phyloP scores from a whole-genome alignment of 495 filamentous ascomycete genomes.

The Penicillium bovifimosum region DNA sequence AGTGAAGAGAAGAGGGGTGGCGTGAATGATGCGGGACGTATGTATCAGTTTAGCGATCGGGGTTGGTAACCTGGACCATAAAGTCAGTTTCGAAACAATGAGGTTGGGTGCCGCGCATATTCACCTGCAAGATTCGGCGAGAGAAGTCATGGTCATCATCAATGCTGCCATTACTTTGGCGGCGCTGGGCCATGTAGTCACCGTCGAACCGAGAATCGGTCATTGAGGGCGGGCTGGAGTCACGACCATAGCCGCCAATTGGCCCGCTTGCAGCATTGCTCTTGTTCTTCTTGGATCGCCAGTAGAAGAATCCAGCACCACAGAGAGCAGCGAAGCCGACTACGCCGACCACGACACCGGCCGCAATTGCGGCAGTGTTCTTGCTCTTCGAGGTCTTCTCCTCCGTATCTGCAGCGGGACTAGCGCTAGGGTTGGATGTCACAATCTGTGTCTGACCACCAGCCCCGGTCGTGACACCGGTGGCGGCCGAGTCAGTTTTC shows the following conservation, averaged over 20 bases:
- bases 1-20: conserved; percentile 1
- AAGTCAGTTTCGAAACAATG: conserved; percentile 1
- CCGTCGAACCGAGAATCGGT: conserved; percentile 85
- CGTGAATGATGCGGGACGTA: neutral
- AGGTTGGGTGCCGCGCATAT: conserved; percentile 12
- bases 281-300: conserved; percentile 67
- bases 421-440: conserved; percentile 28
- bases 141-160: conserved; percentile 98
- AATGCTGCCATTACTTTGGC: conserved; percentile 95
- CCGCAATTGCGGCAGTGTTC: conserved; percentile 74
- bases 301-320: conserved; percentile 66
- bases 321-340: conserved; percentile 60
- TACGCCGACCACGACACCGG: conserved; percentile 81
- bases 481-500: conserved; percentile 12
- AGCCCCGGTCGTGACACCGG: conserved; percentile 19
- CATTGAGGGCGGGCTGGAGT: conserved; percentile 43
- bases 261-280: conserved; percentile 70
- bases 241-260: conserved; percentile 42
- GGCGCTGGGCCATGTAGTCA: conserved; percentile 71
- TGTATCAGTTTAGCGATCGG: conserved; percentile 31
- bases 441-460: conserved; percentile 35
- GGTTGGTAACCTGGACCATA: conserved; percentile 42
- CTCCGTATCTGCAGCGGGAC: neutral
- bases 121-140: conserved; percentile 86
- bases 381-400: conserved; percentile 35